A percentile compares a stretch with the other conserved stretches of the same genome.
Conservation (phyloP, 768 basidiomycete genomes). For the Artomyces pyxidatus region DNA sequence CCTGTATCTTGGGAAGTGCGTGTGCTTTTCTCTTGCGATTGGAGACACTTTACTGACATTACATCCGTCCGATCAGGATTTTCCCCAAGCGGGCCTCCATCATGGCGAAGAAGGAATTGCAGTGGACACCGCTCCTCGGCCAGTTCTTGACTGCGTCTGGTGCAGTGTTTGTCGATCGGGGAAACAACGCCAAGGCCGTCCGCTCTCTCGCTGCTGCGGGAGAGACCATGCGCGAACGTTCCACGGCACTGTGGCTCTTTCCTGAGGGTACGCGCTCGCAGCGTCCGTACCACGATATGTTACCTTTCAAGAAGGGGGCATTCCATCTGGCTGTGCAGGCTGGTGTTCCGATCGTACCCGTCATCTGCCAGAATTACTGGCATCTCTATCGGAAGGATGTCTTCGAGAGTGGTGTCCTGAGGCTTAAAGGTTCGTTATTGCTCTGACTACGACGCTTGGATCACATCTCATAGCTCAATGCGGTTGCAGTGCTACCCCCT, state of each 20-base stretch:
- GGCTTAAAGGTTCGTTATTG: conserved; percentile 61
- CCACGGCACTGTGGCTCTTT: conserved; percentile 87
- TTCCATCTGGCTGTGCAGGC: conserved; percentile 94
- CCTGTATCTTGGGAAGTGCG: conserved; percentile 67
- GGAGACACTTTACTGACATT: conserved; percentile 5
- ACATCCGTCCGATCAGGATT: conserved; percentile 31
- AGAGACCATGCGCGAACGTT: conserved; percentile 59
- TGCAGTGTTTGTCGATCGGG: conserved; percentile 86
- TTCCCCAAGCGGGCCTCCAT: conserved; percentile 81
- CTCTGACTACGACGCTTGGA: not conserved
- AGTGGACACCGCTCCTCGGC: conserved; percentile 76
- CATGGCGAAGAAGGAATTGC: conserved; percentile 88
- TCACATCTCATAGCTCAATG: conserved; percentile 6
- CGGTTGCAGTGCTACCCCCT: conserved; percentile 75
- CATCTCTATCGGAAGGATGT: conserved; percentile 69
- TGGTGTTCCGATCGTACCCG: conserved; percentile 83
- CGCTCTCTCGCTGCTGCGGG: conserved; percentile 71
- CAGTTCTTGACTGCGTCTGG: conserved; percentile 88
- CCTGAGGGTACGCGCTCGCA: conserved; percentile 91
- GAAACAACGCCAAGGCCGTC: conserved; percentile 67
- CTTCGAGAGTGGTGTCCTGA: conserved; percentile 70
- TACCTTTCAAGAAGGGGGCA: conserved; percentile 95
- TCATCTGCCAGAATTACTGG: conserved; percentile 94
- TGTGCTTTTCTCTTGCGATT: not conserved
- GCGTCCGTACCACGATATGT: conserved; percentile 53